Percentiles rank a stretch among this genome's conserved stretches.
These are phyloP conservation scores for Endogone sp. DNA, from an alignment of 192 early-diverging fungal genomes.

Conservation along the genomic window DNA sequence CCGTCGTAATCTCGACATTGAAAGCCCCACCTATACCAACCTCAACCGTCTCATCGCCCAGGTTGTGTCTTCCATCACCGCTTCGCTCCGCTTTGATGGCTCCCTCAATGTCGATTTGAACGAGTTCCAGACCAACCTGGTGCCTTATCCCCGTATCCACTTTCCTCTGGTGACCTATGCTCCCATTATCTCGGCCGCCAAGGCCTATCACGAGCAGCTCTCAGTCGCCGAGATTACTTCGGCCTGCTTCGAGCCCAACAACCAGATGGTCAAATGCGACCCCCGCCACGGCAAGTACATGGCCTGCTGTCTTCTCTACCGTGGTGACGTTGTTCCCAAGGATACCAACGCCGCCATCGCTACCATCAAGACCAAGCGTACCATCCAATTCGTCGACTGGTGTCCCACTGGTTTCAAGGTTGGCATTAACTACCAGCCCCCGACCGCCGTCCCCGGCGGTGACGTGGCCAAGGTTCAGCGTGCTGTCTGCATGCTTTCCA, in stretches of 20 bases:
- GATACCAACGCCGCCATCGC: conserved; percentile 92
- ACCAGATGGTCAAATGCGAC: conserved; percentile 99
- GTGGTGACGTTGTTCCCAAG: conserved; percentile 98
- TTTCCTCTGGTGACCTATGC: conserved; percentile 99
- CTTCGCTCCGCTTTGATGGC: conserved; percentile 97
- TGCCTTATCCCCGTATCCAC: conserved; percentile 98
- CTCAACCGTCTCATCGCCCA: conserved; percentile 97
- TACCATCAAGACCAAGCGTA: conserved; percentile 92
- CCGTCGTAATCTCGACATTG: conserved; percentile 95
- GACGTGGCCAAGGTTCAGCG: conserved; percentile 96
- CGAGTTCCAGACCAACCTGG: conserved; percentile 99
- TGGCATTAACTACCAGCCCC: conserved; percentile 95
- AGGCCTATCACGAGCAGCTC: conserved; percentile 96
- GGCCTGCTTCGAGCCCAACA: conserved; percentile 95
- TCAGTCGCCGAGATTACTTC: conserved; percentile 95
- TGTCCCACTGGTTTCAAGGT: conserved; percentile 99
- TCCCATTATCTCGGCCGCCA: conserved; percentile 90
- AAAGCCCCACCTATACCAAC: conserved; percentile 95
- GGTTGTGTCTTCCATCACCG: conserved; percentile 99
- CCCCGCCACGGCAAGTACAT: conserved; percentile 98
- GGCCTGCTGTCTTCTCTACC: conserved; percentile 98
- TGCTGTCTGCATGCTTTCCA: conserved; percentile 98
- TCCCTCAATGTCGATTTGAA: conserved; percentile 98
- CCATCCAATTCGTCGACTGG: conserved; percentile 99
- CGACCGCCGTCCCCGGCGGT: conserved; percentile 86